phyloP scores from a whole-genome alignment of 208 protist species.

The Vickermania spadyakhi region DNA sequence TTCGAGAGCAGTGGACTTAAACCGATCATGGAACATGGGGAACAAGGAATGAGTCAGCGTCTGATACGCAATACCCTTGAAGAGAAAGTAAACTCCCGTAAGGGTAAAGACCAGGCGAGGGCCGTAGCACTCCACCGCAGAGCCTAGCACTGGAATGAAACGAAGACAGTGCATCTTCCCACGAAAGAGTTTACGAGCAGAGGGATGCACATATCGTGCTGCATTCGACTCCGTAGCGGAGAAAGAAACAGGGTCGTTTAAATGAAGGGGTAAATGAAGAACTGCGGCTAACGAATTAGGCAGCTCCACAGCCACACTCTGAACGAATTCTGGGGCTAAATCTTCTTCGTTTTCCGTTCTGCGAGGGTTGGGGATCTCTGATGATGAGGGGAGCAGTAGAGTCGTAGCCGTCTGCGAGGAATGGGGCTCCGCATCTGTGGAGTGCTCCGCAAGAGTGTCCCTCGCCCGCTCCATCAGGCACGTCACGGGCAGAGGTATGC shows the following conservation, averaged over 20 bases:
- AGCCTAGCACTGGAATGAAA: slow-evolving; percentile 16
- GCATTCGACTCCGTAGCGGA: background rate
- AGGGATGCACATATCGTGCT: background rate
- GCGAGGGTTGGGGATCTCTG: no score
- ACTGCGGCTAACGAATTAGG: no score
- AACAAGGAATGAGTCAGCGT: slow-evolving; percentile 5
- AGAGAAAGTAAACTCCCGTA: slow-evolving; percentile 8
- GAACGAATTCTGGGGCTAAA: no score
- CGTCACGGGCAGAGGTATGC: no score
- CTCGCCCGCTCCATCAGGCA: no score
- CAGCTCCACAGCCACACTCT: no score
- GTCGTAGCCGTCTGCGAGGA: no score
- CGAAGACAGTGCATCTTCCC: slow-evolving; percentile 6
- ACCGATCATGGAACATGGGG: slow-evolving; percentile 14
- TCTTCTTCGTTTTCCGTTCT: no score
- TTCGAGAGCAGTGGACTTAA: background rate
- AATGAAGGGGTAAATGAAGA: background rate
- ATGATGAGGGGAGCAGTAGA: no score
- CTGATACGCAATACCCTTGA: slow-evolving; percentile 14
- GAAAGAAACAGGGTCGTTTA: background rate
- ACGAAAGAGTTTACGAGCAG: slow-evolving; percentile 1
- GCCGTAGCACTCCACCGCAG: slow-evolving; percentile 14
- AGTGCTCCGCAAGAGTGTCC: no score
- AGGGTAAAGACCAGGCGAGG: slow-evolving; percentile 12
- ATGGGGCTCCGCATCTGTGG: no score